A percentile compares a stretch with the other conserved stretches of the same genome.
phyloP scores from a whole-genome alignment of 1,284 basidiomycete genomes.

The Clitocybe nebularis region DNA sequence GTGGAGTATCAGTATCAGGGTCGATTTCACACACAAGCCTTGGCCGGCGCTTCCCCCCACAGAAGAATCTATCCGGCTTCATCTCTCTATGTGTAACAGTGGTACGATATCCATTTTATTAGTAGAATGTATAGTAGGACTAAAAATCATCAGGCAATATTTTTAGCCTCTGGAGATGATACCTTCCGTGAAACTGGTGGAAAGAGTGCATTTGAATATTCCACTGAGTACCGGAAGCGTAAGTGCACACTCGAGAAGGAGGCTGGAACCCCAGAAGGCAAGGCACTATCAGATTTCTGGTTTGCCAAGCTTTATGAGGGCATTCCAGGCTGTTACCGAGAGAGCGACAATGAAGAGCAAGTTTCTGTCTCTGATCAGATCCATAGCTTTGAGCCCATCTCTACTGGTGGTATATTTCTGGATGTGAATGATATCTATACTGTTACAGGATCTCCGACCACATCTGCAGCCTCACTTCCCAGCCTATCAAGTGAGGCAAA shows the following conservation, averaged over 20 bases:
- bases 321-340: too few species aligned
- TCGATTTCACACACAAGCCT: background rate
- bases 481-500: too few species aligned
- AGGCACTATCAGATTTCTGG: background rate
- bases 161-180: background rate
- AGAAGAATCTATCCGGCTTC: background rate
- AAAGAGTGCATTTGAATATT: background rate
- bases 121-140: too few species aligned
- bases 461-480: too few species aligned
- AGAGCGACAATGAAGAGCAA: too few species aligned
- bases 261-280: background rate
- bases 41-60: background rate
- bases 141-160: background rate
- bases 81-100: background rate
- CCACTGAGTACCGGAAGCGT: background rate
- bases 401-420: too few species aligned
- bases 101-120: background rate
- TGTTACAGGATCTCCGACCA: too few species aligned
- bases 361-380: too few species aligned
- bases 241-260: background rate
- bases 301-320: too few species aligned
- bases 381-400: too few species aligned
- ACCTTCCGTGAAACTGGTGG: background rate
- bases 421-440: too few species aligned
- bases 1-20: background rate